A percentile compares a stretch with the other conserved stretches of the same genome.
Conservation (phyloP, 306 rosid species). For the Cucumis melo region DNA sequence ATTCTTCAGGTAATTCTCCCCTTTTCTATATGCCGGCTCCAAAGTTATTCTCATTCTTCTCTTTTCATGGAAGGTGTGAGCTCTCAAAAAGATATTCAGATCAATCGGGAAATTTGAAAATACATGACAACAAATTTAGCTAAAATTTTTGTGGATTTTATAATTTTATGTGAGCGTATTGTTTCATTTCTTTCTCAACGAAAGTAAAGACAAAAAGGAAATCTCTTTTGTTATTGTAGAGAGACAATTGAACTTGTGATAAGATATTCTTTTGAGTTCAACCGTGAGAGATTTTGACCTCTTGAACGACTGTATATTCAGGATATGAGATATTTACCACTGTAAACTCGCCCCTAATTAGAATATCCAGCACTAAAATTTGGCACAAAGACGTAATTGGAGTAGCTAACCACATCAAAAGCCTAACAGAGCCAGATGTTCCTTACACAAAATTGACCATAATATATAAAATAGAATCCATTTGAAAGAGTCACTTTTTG, state of each 20-base stretch:
- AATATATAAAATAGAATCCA: not conserved
- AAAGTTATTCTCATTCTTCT: not conserved
- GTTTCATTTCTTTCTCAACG: no score
- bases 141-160: no score
- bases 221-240: not conserved
- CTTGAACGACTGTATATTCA: no score
- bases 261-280: not conserved
- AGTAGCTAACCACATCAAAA: not conserved
- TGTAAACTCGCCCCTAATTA: not conserved
- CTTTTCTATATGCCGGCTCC: not conserved
- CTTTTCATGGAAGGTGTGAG: no score
- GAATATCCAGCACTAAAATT: not conserved
- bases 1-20: no score
- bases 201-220: no score
- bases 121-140: not conserved
- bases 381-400: not conserved
- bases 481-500: not conserved
- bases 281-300: no score
- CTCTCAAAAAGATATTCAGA: not conserved
- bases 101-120: not conserved
- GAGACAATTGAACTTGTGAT: not conserved
- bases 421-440: not conserved
- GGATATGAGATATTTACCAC: not conserved
- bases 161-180: no score
- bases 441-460: not conserved